These are phyloP conservation scores for Coprinellus micaceus DNA, from an alignment of 768 basidiomycete species.

Conservation along the genomic window DNA sequence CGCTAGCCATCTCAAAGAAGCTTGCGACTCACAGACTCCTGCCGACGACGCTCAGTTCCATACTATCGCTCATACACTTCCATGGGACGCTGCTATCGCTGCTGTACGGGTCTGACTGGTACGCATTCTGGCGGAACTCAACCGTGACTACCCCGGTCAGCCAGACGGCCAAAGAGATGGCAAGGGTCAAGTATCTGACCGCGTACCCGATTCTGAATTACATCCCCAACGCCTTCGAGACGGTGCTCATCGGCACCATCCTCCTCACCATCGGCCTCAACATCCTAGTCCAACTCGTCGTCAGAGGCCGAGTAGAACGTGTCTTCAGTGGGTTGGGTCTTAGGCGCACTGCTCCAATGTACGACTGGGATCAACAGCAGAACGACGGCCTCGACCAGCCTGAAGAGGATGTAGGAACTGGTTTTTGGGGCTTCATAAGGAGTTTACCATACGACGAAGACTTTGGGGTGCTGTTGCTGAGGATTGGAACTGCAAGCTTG, in stretches of 20 bases:
- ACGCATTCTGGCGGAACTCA: not conserved
- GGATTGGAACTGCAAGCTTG: conserved; percentile 70
- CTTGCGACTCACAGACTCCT: conserved; percentile 67
- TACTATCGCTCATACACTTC: conserved; percentile 63
- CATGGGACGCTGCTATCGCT: conserved; percentile 53
- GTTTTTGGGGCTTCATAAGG: conserved; percentile 20
- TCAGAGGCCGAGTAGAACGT: conserved; percentile 55
- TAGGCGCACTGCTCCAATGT: conserved; percentile 4
- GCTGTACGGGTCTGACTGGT: conserved; percentile 15
- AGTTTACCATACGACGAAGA: conserved; percentile 63
- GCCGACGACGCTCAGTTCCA: conserved; percentile 61
- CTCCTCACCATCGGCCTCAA: conserved; percentile 59
- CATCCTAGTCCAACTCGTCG: conserved; percentile 59
- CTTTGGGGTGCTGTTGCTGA: conserved; percentile 65
- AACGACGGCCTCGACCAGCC: not conserved
- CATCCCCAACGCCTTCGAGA: conserved; percentile 70
- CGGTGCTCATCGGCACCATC: conserved; percentile 54
- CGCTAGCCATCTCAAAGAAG: conserved; percentile 58
- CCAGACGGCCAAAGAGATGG: conserved; percentile 8
- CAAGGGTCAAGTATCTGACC: conserved; percentile 14
- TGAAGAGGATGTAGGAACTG: conserved; percentile 3
- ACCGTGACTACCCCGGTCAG: not conserved
- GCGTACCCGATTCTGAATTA: conserved; percentile 71
- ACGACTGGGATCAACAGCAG: conserved; percentile 11
- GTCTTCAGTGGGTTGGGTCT: conserved; percentile 55